Conservation (phyloP, 352 stramenopile species). For the Phytophthora cryptogea region DNA sequence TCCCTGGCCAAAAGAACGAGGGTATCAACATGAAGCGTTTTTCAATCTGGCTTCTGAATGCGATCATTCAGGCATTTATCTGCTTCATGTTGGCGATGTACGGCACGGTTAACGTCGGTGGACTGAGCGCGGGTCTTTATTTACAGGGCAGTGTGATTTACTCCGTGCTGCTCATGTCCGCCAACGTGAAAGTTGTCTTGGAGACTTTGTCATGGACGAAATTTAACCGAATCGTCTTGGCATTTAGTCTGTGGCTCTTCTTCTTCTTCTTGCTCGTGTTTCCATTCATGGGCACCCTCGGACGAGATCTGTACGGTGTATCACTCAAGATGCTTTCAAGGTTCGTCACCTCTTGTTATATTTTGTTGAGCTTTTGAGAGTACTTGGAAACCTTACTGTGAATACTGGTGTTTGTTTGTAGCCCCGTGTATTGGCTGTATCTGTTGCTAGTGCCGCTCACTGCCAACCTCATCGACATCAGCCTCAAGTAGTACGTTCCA, state of each 20-base stretch:
- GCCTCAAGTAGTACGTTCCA: constrained; percentile 66
- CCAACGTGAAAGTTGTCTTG: constrained; percentile 76
- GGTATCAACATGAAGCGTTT: constrained; percentile 72
- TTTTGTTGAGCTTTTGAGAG: background rate
- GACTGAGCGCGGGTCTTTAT: constrained; percentile 49
- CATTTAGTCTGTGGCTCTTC: constrained; percentile 63
- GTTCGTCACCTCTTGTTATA: constrained; percentile 21
- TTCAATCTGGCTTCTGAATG: constrained; percentile 63
- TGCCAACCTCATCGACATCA: constrained; percentile 63
- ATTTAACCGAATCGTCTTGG: constrained; percentile 60
- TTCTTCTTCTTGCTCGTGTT: constrained; percentile 70
- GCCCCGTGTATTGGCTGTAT: constrained; percentile 70
- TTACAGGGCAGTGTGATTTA: constrained; percentile 73
- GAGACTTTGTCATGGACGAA: constrained; percentile 83
- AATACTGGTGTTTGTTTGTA: constrained; percentile 14
- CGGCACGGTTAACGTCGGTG: constrained; percentile 42
- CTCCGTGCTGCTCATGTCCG: constrained; percentile 73
- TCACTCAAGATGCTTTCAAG: constrained; percentile 55
- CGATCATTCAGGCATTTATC: constrained; percentile 66
- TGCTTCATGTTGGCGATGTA: constrained; percentile 66
- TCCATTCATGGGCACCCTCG: constrained; percentile 52
- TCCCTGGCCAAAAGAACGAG: constrained; percentile 61
- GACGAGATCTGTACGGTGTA: constrained; percentile 60
- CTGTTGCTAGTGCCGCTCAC: constrained; percentile 68
- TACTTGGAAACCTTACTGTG: too few relatives aligned